Evolutionary conservation across 192 early-diverging fungal genomes (phyloP).

Genomic region (Rhizophagus prolifer): DNA sequence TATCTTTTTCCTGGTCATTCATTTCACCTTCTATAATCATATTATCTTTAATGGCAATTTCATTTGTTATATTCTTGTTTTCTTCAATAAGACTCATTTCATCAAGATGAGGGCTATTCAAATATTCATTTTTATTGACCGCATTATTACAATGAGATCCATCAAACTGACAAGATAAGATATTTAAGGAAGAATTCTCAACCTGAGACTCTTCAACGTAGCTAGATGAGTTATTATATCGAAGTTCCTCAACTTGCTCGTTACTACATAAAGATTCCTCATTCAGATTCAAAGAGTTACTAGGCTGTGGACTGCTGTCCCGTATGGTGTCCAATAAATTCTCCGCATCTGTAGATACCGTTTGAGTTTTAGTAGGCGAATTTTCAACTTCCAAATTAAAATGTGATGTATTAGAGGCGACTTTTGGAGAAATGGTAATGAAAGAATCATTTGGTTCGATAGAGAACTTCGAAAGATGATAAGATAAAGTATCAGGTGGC

Average conservation of each 20-base stretch:
- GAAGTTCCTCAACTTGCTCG: too few species aligned
- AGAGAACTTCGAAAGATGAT: background rate
- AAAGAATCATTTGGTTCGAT: constrained; percentile 5
- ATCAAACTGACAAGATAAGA: background rate
- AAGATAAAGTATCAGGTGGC: background rate
- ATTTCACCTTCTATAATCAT: background rate
- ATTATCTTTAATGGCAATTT: background rate
- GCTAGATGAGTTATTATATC: background rate
- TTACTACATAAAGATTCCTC: background rate
- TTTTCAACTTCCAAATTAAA: background rate
- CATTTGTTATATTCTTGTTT: background rate
- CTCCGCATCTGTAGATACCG: background rate
- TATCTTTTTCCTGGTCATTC: background rate
- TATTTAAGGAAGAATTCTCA: background rate
- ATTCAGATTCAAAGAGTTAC: background rate
- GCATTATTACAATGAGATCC: background rate
- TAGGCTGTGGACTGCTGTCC: background rate
- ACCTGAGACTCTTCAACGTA: background rate
- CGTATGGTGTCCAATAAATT: background rate
- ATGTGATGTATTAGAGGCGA: background rate
- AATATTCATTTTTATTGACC: too few species aligned
- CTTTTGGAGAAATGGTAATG: constrained; percentile 1
- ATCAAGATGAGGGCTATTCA: background rate
- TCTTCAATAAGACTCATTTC: background rate
- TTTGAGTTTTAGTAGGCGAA: background rate